Conservation (phyloP, 1,139 yeast species). For the Nakaseomyces sp. region DNA sequence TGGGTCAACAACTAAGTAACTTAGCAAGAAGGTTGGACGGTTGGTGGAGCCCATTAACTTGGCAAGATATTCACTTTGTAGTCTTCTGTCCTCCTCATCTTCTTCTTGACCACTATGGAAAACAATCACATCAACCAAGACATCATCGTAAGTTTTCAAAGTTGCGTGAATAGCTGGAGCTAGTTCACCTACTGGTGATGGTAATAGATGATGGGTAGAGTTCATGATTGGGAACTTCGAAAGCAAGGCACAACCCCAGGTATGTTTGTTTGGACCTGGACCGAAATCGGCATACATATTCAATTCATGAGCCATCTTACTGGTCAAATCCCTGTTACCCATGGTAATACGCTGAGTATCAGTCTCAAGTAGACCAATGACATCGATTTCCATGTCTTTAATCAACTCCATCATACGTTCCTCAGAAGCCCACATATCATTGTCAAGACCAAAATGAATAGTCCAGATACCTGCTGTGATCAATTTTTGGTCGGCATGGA, state of each 20-base stretch:
- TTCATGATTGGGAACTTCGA: conserved; percentile 89
- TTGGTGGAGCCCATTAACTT: conserved; percentile 71
- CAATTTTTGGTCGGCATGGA: conserved; percentile 63
- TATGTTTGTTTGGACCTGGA: conserved; percentile 95
- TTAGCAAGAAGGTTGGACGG: conserved; percentile 72
- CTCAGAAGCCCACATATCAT: conserved; percentile 97
- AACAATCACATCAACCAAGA: conserved; percentile 76
- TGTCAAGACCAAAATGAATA: conserved; percentile 90
- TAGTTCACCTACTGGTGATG: conserved; percentile 94
- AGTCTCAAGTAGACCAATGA: conserved; percentile 81
- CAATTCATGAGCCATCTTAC: conserved; percentile 81
- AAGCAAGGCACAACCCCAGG: conserved; percentile 93
- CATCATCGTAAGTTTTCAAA: conserved; percentile 76
- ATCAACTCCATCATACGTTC: conserved; percentile 79
- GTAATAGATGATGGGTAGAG: conserved; percentile 83
- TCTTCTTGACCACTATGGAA: conserved; percentile 99
- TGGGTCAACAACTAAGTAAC: conserved; percentile 86
- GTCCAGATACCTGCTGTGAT: conserved; percentile 98
- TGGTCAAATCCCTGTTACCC: conserved; percentile 92
- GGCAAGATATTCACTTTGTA: conserved; percentile 71
- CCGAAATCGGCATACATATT: conserved; percentile 95
- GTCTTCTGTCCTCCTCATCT: conserved; percentile 84
- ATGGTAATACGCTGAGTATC: conserved; percentile 91
- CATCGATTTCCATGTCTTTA: conserved; percentile 78
- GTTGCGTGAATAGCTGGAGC: conserved; percentile 99